Evolutionary conservation across 805 yeast genomes (phyloP).

Genomic region (Torulaspora gathmanii): DNA sequence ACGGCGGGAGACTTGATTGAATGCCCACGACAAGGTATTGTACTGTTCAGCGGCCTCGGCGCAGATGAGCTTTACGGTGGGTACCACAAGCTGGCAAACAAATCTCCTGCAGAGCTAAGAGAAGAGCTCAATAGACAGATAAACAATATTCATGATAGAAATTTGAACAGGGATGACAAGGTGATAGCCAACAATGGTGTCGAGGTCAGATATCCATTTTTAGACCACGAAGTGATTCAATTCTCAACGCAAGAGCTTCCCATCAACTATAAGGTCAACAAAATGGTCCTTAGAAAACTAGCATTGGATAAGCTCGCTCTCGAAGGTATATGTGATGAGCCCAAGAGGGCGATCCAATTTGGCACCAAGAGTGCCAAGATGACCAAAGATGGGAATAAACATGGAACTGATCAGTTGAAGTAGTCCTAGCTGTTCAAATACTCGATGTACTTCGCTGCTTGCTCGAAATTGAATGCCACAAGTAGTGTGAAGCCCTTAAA

Average conservation of each 20-base stretch:
- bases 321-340: constrained; percentile 59
- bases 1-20: constrained; percentile 14
- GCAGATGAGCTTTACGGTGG: constrained; percentile 98
- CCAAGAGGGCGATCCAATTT: constrained; percentile 92
- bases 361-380: constrained; percentile 95
- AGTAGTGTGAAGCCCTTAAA: constrained; percentile 41
- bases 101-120: constrained; percentile 43
- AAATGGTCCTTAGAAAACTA: constrained; percentile 55
- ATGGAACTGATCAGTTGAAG: constrained; percentile 60
- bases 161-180: constrained; percentile 87
- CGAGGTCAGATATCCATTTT: constrained; percentile 82
- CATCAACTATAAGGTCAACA: constrained; percentile 46
- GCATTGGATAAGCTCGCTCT: constrained; percentile 50
- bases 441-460: constrained; percentile 46
- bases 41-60: constrained; percentile 86
- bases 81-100: constrained; percentile 70
- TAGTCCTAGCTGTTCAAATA: constrained; percentile 26
- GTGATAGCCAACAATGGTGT: constrained; percentile 83
- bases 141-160: constrained; percentile 66
- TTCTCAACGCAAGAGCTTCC: constrained; percentile 47
- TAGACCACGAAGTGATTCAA: constrained; percentile 58
- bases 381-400: constrained; percentile 68
- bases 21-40: constrained; percentile 56
- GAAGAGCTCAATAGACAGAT: constrained; percentile 68
- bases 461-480: constrained; percentile 45